Conservation (phyloP, 495 filamentous ascomycete species). For the Penicillium dipodomyicola region DNA sequence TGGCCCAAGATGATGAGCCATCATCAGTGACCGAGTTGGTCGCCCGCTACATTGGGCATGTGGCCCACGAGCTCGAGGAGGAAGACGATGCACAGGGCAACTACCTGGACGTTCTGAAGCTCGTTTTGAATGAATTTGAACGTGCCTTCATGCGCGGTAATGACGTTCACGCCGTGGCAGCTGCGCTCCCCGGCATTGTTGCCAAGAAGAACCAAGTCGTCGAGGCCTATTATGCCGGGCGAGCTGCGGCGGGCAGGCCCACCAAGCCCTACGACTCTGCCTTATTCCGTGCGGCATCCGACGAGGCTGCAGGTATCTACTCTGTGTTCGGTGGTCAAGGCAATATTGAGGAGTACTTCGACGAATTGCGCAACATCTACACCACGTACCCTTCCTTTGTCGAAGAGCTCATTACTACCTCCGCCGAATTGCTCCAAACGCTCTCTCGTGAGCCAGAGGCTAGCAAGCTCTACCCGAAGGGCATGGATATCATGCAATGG, state of each 20-base stretch:
- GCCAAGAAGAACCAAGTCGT: constrained; percentile 87
- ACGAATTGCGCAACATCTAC: constrained; percentile 89
- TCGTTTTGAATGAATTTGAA: constrained; percentile 92
- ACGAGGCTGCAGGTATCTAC: constrained; percentile 76
- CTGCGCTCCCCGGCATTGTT: constrained; percentile 79
- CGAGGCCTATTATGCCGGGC: constrained; percentile 83
- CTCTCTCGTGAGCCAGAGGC: constrained; percentile 84
- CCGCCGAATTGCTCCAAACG: constrained; percentile 76
- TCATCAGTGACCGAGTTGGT: constrained; percentile 90
- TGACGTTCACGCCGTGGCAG: constrained; percentile 88
- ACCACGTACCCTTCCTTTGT: constrained; percentile 87
- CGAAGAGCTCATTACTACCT: constrained; percentile 73
- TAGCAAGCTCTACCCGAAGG: constrained; percentile 94
- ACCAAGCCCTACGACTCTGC: constrained; percentile 91
- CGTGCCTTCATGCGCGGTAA: constrained; percentile 91
- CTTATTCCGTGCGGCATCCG: constrained; percentile 80
- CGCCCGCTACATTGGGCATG: constrained; percentile 84
- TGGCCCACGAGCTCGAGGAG: constrained; percentile 80
- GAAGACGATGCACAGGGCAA: constrained; percentile 84
- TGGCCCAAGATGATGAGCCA: constrained; percentile 96
- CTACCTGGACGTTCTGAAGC: constrained; percentile 82
- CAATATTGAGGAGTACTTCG: constrained; percentile 99
- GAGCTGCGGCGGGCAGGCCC: constrained; percentile 74
- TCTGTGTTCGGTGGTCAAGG: constrained; percentile 97
- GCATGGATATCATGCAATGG: constrained; percentile 91